Evolutionary conservation across 2,329 filamentous ascomycete genomes (phyloP).

Genomic region (Colletotrichum scovillei): DNA sequence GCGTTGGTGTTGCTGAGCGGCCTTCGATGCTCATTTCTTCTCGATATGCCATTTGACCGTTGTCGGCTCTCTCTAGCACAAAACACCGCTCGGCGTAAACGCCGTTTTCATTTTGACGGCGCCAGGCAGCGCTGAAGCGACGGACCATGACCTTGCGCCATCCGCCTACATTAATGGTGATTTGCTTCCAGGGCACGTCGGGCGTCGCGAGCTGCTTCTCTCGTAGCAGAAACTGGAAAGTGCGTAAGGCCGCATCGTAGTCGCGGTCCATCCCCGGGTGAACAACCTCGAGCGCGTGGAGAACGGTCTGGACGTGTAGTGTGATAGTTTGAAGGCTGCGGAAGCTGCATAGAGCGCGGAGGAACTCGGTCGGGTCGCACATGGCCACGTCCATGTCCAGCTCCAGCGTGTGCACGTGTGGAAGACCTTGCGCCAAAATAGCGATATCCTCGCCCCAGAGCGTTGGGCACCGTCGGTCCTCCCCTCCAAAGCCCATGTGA

Average conservation of each 20-base stretch:
- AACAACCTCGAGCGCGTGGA: constrained; percentile 46
- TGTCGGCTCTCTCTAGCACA: constrained; percentile 46
- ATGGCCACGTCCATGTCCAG: constrained; percentile 57
- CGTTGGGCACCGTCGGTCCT: constrained; percentile 55
- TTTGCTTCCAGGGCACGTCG: constrained; percentile 48
- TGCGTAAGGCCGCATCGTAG: constrained; percentile 48
- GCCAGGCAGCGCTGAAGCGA: constrained; percentile 54
- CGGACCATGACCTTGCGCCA: constrained; percentile 59
- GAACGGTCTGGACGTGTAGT: constrained; percentile 57
- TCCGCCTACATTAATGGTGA: constrained; percentile 61
- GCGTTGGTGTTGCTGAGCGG: constrained; percentile 35
- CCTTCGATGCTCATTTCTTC: constrained; percentile 35
- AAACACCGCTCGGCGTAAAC: constrained; percentile 61
- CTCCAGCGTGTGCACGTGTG: constrained; percentile 53
- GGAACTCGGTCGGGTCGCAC: constrained; percentile 50
- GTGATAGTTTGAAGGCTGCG: constrained; percentile 52
- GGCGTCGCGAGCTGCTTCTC: constrained; percentile 38
- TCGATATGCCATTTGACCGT: constrained; percentile 28
- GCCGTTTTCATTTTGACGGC: constrained; percentile 51
- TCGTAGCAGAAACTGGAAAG: constrained; percentile 46
- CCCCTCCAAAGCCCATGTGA: constrained; percentile 57
- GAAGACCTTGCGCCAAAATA: constrained; percentile 46
- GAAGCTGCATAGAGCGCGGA: constrained; percentile 52
- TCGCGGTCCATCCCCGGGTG: constrained; percentile 48
- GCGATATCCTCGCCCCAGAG: constrained; percentile 47